A percentile compares a stretch with the other conserved stretches of the same genome.
Evolutionary conservation across 1,284 basidiomycete genomes (phyloP).

Genomic region (Inonotus obliquus): DNA sequence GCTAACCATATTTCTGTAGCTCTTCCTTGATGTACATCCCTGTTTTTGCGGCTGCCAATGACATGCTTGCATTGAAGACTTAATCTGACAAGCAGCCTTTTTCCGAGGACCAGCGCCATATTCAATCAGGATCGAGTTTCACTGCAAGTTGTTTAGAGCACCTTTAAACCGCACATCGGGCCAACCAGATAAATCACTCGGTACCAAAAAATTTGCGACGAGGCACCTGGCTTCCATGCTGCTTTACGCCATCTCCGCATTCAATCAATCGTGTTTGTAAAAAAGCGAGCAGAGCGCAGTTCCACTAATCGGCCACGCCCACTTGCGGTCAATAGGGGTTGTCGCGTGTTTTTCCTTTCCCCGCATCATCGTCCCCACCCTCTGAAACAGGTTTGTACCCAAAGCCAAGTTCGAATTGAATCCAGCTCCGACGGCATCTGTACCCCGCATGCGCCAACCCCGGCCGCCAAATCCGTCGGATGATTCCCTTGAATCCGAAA

Average conservation of each 20-base stretch:
- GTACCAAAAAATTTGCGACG: neutral
- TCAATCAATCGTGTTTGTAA: neutral
- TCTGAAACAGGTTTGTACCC: neutral
- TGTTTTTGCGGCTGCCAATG: neutral
- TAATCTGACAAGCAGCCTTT: neutral
- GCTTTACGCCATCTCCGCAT: neutral
- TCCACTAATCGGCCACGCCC: neutral
- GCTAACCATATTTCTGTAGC: neutral
- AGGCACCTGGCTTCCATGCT: neutral
- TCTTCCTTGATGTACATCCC: neutral
- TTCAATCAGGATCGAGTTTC: neutral
- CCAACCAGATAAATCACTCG: neutral
- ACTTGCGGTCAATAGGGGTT: neutral
- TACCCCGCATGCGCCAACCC: slow-evolving; percentile 1
- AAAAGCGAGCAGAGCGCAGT: neutral
- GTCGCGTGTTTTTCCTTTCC: neutral
- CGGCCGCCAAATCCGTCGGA: slow-evolving; percentile 5
- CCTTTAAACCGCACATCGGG: neutral
- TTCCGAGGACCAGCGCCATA: neutral
- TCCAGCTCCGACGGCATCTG: neutral
- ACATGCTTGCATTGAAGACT: neutral
- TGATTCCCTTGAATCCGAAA: neutral
- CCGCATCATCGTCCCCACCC: neutral
- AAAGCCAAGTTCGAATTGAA: neutral
- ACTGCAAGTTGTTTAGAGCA: neutral